Evolutionary conservation across 2,329 filamentous ascomycete species (phyloP).

Genomic region (Alternaria brassicae): DNA sequence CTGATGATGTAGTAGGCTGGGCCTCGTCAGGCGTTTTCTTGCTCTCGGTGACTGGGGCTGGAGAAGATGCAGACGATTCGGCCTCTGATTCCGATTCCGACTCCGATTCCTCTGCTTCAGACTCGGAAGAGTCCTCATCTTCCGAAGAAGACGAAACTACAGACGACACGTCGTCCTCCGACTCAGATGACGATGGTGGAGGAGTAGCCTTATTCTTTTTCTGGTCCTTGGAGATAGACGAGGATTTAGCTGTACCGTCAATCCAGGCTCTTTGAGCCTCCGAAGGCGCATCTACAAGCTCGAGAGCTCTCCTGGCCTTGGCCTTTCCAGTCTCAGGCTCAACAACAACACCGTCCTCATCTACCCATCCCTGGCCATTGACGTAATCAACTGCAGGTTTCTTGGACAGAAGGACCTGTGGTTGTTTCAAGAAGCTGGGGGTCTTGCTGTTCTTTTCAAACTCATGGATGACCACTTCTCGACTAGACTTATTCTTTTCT

Average conservation of each 20-base stretch:
- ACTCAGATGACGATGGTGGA: slow-evolving; percentile 35
- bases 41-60: slow-evolving; percentile 17
- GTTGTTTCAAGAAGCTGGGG: slow-evolving; percentile 77
- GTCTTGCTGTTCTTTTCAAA: slow-evolving; percentile 86
- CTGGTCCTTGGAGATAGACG: slow-evolving; percentile 23
- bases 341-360: slow-evolving; percentile 77
- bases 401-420: slow-evolving; percentile 52
- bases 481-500: slow-evolving; percentile 62
- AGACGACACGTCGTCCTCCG: slow-evolving; percentile 42
- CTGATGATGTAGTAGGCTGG: slow-evolving; percentile 25
- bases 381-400: slow-evolving; percentile 71
- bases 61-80: slow-evolving; percentile 23
- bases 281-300: slow-evolving; percentile 40
- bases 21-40: slow-evolving; percentile 20
- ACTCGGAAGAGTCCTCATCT: slow-evolving; percentile 32
- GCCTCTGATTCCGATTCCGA: slow-evolving; percentile 23
- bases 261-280: slow-evolving; percentile 32
- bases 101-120: slow-evolving; percentile 29
- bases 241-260: slow-evolving; percentile 25
- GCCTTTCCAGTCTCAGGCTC: slow-evolving; percentile 60
- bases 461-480: slow-evolving; percentile 79
- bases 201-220: slow-evolving; percentile 35
- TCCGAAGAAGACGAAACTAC: slow-evolving; percentile 49
- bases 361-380: slow-evolving; percentile 88
- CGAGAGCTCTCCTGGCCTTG: slow-evolving; percentile 41